phyloP scores from a whole-genome alignment of 2,329 filamentous ascomycete genomes.

The Karstenula rhodostoma region DNA sequence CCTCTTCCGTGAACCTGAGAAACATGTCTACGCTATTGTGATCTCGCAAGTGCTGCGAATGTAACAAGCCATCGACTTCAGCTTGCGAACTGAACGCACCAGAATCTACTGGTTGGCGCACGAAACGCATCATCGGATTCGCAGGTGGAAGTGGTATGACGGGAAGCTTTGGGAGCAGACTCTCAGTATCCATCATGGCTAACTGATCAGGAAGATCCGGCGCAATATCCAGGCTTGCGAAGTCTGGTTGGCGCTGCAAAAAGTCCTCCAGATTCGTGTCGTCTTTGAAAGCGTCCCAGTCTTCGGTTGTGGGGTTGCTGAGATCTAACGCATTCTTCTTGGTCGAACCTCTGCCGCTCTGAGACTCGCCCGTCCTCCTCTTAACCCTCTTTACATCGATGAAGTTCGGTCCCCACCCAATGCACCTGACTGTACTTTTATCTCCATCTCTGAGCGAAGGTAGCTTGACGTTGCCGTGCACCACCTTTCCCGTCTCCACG shows the following conservation, averaged over 20 bases:
- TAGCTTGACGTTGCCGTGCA: constrained; percentile 64
- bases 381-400: constrained; percentile 58
- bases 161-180: constrained; percentile 48
- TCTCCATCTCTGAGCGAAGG: constrained; percentile 16
- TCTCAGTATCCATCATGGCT: constrained; percentile 52
- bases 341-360: constrained; percentile 16
- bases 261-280: constrained; percentile 50
- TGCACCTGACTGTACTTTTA: constrained; percentile 49
- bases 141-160: constrained; percentile 47
- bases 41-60: constrained; percentile 64
- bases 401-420: constrained; percentile 65
- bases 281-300: constrained; percentile 46
- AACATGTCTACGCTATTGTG: constrained; percentile 82
- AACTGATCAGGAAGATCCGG: constrained; percentile 50
- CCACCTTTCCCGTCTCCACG: constrained; percentile 80
- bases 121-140: constrained; percentile 42
- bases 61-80: constrained; percentile 50
- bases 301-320: constrained; percentile 35
- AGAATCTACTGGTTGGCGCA: constrained; percentile 38
- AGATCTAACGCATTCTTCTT: constrained; percentile 27
- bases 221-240: constrained; percentile 42
- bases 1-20: constrained; percentile 75
- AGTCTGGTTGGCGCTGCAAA: constrained; percentile 47
- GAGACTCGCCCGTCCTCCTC: constrained; percentile 45
- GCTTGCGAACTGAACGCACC: constrained; percentile 51